Percentiles rank a stretch among this genome's conserved stretches.
phyloP scores from a whole-genome alignment of 1,284 basidiomycete species.

The Trichosporon asahii region DNA sequence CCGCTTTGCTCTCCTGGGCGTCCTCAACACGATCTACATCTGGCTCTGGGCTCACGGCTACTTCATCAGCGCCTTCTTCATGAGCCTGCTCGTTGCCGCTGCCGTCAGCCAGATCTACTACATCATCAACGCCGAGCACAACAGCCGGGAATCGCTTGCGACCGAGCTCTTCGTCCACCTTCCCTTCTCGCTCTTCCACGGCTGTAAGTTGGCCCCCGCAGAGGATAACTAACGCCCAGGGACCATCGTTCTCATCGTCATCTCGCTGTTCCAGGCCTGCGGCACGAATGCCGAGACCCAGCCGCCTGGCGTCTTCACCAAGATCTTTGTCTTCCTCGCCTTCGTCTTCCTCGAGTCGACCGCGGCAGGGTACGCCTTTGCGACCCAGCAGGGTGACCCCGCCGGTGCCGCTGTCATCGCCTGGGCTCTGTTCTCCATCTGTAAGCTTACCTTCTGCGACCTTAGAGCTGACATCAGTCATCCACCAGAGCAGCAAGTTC shows the following conservation, averaged over 20 bases:
- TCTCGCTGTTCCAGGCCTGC: conserved; percentile 87
- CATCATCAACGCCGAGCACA: conserved; percentile 78
- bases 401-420: conserved; percentile 51
- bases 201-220: conserved; percentile 56
- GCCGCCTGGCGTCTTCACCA: conserved; percentile 79
- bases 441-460: conserved; percentile 24
- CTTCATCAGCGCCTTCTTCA: conserved; percentile 77
- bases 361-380: conserved; percentile 85
- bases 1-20: conserved; percentile 78
- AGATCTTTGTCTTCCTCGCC: conserved; percentile 87
- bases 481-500: conserved; percentile 61
- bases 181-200: conserved; percentile 90
- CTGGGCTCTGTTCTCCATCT: conserved; percentile 51
- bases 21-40: conserved; percentile 82
- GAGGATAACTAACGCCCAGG: conserved; percentile 27
- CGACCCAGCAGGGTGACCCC: conserved; percentile 77
- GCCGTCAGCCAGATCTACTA: conserved; percentile 75
- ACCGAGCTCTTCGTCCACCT: conserved; percentile 62
- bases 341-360: conserved; percentile 90
- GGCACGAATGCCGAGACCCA: conserved; percentile 68
- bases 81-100: conserved; percentile 66
- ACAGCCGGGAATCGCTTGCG: conserved; percentile 55
- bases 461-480: conserved; percentile 51
- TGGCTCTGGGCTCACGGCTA: conserved; percentile 64
- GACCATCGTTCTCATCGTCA: conserved; percentile 84